Evolutionary conservation across 208 protist species (phyloP), one percentile per base, ranked within the genome.

Genomic region (Trypanosoma cruzi): DNA sequence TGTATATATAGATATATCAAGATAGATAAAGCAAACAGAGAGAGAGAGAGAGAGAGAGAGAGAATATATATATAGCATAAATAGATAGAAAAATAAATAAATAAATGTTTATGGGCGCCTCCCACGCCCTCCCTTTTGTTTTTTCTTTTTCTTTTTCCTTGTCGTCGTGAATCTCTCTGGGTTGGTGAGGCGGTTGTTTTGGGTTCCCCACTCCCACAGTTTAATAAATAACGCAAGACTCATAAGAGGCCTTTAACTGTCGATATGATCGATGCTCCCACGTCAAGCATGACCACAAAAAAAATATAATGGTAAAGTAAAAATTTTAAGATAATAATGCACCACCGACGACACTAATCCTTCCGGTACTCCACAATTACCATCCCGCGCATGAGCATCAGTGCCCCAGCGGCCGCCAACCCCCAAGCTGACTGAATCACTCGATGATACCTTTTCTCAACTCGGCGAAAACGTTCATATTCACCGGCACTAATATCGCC

Each of bases 401-500:
- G 60, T 16, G 74, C 26, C 44, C 49, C 29, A 18, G 89, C 18
- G 3, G 71, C 48, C 0, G 59, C 79, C 11, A 86, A 32, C 24
- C 22, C 55, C 52, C 81, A 81, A 32, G 80, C 52, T 20, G 67
- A 40, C 2, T 50, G 36, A 42, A 63, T 68, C 4, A 84, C 48
- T 56, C 77, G 57, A 32, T 61, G 59, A 2, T 70, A 75, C 29
- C 68, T 69, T 34, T 75, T 76, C 63, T 88, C 77, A 68, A 74
- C 71, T 50, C 71, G 71, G 77, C 44, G 46, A 74, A 92, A 64
- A 57, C 73, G 80, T 34, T 64, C 52, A 61, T 80, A 81, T 80
- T 95, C 89, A 37, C 85, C 89, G 64, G 88, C 84, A 46, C 85
- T 93, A 42, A 87, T 81, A 28, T 67, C 75, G 5, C 87, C 87